Percentiles rank a stretch among this genome's conserved stretches.
Conservation (phyloP, 805 yeast species). For the Tetrapisispora iriomotensis region DNA sequence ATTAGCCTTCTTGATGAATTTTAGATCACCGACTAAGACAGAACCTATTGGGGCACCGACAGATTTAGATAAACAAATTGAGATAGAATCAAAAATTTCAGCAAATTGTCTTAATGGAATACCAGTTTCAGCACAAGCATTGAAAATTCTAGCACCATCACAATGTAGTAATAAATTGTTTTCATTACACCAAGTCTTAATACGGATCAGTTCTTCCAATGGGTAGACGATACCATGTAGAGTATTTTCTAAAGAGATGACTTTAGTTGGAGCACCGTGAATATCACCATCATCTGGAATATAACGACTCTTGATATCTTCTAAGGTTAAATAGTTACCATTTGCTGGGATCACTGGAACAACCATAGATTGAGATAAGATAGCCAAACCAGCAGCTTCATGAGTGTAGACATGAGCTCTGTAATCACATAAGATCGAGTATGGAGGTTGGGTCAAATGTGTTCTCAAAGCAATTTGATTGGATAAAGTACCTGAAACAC, state of each 20-base stretch:
- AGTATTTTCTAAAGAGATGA: slow-evolving; percentile 82
- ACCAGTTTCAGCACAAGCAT: slow-evolving; percentile 64
- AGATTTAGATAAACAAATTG: slow-evolving; percentile 80
- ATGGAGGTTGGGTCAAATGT: slow-evolving; percentile 62
- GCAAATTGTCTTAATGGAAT: slow-evolving; percentile 63
- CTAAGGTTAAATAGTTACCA: slow-evolving; percentile 67
- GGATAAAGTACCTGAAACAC: slow-evolving; percentile 84
- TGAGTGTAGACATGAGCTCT: slow-evolving; percentile 73
- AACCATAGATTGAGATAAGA: slow-evolving; percentile 87
- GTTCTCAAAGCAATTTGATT: slow-evolving; percentile 80
- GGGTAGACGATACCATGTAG: slow-evolving; percentile 78
- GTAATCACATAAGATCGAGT: slow-evolving; percentile 75
- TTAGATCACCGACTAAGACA: slow-evolving; percentile 58
- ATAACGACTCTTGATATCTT: slow-evolving; percentile 57
- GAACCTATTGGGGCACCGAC: slow-evolving; percentile 93
- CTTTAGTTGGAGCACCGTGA: slow-evolving; percentile 80
- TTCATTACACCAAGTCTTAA: slow-evolving; percentile 57
- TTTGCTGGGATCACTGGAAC: slow-evolving; percentile 70
- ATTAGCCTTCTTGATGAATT: slow-evolving; percentile 57
- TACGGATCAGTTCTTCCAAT: slow-evolving; percentile 60
- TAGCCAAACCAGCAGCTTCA: slow-evolving; percentile 90
- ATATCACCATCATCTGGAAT: slow-evolving; percentile 71
- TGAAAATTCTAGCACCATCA: slow-evolving; percentile 95
- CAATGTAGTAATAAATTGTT: slow-evolving; percentile 59
- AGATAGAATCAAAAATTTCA: slow-evolving; percentile 73